Percentiles rank a stretch among this genome's conserved stretches.
Conservation (phyloP, 306 rosid species). For the Citrullus amarus region DNA sequence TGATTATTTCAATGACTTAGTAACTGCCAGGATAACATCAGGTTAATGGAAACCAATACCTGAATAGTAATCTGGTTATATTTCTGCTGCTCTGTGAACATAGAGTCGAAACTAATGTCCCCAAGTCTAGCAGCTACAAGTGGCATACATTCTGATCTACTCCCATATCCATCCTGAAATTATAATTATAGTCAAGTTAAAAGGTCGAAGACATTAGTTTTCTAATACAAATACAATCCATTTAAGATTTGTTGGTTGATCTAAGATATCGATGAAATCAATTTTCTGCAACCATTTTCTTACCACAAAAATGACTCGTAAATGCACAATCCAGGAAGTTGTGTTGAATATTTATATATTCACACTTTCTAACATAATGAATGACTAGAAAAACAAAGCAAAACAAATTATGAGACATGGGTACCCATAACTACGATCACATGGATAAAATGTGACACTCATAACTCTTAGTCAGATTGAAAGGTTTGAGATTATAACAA, state of each 20-base stretch:
- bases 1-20: neutral
- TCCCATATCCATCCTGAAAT: constrained; percentile 55
- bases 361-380: neutral
- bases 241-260: neutral
- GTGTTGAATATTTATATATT: neutral
- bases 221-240: neutral
- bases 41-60: constrained; percentile 27
- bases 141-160: constrained; percentile 39
- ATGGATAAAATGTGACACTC: neutral
- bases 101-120: constrained; percentile 42
- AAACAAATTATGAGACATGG: neutral
- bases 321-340: neutral
- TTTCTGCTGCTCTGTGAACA: constrained; percentile 48
- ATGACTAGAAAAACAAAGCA: neutral
- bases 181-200: neutral
- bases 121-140: constrained; percentile 47
- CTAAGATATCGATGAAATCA: neutral
- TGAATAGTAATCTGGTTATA: constrained; percentile 50
- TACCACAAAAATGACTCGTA: neutral
- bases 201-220: neutral
- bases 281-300: neutral
- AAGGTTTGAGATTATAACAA: neutral
- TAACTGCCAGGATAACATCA: neutral
- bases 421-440: neutral
- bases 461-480: neutral